These are phyloP conservation scores for Rhodocollybia butyracea DNA, from an alignment of 768 basidiomycete genomes.

Conservation along the genomic window DNA sequence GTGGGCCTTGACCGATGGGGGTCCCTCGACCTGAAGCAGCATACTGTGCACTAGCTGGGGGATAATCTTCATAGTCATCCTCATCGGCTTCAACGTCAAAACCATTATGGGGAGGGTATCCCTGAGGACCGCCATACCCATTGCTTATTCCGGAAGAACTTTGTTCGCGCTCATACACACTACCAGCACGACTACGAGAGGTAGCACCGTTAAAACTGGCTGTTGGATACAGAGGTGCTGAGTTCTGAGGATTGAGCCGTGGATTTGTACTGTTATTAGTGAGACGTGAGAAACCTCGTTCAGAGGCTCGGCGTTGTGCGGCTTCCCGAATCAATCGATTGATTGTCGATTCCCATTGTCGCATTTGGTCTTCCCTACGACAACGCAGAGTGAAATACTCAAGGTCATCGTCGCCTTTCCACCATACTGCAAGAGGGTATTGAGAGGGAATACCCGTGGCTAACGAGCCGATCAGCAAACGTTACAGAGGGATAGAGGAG, in stretches of 20 bases:
- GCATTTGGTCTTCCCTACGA: conserved; percentile 86
- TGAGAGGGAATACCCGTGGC: conserved; percentile 50
- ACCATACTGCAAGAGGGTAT: conserved; percentile 87
- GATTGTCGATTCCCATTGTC: conserved; percentile 89
- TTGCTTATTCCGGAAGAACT: neutral
- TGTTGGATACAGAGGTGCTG: conserved; percentile 6
- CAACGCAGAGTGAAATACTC: conserved; percentile 96
- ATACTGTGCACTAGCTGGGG: conserved; percentile 35
- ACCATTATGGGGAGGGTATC: conserved; percentile 61
- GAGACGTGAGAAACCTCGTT: conserved; percentile 57
- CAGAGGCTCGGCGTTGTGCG: conserved; percentile 65
- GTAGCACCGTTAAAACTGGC: neutral
- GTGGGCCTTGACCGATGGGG: conserved; percentile 58
- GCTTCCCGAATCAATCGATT: conserved; percentile 82
- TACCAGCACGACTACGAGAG: conserved; percentile 4
- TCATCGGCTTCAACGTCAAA: conserved; percentile 73
- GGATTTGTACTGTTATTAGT: conserved; percentile 47
- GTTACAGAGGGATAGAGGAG: conserved; percentile 8
- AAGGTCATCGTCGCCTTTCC: conserved; percentile 90
- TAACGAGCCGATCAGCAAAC: conserved; percentile 16
- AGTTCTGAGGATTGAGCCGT: neutral
- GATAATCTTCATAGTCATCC: conserved; percentile 76
- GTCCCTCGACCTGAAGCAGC: conserved; percentile 70
- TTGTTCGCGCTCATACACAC: conserved; percentile 7
- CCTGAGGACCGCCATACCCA: conserved; percentile 38